phyloP scores from a whole-genome alignment of 2,329 filamentous ascomycete genomes.

The Dryadomyces quercivorus region DNA sequence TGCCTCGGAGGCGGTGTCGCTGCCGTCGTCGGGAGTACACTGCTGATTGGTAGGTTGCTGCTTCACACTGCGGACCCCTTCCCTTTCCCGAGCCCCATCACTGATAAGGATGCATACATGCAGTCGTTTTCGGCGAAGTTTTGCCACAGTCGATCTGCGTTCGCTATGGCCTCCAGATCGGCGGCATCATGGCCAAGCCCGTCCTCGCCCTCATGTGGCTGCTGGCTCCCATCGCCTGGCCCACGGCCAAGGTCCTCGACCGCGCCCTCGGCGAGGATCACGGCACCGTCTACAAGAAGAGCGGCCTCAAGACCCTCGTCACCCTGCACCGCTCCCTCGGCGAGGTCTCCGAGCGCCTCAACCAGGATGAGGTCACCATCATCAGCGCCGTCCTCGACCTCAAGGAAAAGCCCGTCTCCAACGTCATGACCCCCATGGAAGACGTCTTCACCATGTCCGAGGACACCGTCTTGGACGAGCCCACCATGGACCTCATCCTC shows the following conservation, averaged over 20 bases:
- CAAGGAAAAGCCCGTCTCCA: constrained; percentile 89
- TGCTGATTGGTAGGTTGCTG: constrained; percentile 65
- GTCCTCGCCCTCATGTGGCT: constrained; percentile 87
- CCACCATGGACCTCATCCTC: constrained; percentile 87
- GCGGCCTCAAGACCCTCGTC: constrained; percentile 89
- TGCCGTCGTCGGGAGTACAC: constrained; percentile 83
- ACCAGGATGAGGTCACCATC: constrained; percentile 96
- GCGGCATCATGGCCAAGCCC: constrained; percentile 81
- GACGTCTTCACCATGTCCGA: constrained; percentile 97
- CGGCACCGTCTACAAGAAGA: constrained; percentile 96
- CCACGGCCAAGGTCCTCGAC: constrained; percentile 90
- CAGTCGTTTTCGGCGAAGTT: constrained; percentile 96
- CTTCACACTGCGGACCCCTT: not conserved
- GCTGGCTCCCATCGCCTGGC: constrained; percentile 81
- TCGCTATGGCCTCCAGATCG: constrained; percentile 88
- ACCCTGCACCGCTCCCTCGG: constrained; percentile 89
- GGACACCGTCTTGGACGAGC: constrained; percentile 82
- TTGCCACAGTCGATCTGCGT: constrained; percentile 94
- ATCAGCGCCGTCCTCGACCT: constrained; percentile 93
- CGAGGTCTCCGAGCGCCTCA: constrained; percentile 74
- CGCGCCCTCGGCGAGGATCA: constrained; percentile 88
- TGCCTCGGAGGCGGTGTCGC: constrained; percentile 91
- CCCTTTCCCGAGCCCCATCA: not conserved
- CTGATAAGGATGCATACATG: not conserved
- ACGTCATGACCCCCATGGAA: constrained; percentile 97